Conservation (phyloP, 495 filamentous ascomycete species). For the Penicillium argentinense region DNA sequence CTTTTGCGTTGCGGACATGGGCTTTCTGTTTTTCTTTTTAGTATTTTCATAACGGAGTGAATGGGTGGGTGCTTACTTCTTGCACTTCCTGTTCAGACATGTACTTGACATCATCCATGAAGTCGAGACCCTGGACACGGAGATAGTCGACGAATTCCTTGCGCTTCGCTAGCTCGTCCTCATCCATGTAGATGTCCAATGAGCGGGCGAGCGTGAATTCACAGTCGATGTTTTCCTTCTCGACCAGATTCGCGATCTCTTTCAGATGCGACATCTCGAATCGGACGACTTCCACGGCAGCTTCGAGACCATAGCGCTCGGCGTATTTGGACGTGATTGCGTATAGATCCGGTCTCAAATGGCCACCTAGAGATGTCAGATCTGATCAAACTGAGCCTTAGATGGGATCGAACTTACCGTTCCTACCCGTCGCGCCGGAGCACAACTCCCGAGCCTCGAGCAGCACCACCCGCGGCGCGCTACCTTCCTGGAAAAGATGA, state of each 20-base stretch:
- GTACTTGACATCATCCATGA: slow-evolving; percentile 33
- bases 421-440: slow-evolving; percentile 45
- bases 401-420: slow-evolving; percentile 30
- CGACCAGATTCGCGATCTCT: slow-evolving; percentile 29
- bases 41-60: neutral
- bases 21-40: slow-evolving; percentile 23
- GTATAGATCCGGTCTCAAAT: slow-evolving; percentile 38
- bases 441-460: slow-evolving; percentile 44
- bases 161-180: slow-evolving; percentile 23
- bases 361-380: slow-evolving; percentile 37
- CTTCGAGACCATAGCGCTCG: slow-evolving; percentile 28
- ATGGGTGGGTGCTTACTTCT: slow-evolving; percentile 19
- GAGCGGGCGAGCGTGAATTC: slow-evolving; percentile 40
- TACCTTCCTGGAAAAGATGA: slow-evolving; percentile 48
- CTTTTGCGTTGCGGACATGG: slow-evolving; percentile 33
- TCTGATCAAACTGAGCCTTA: neutral
- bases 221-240: slow-evolving; percentile 40
- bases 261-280: slow-evolving; percentile 35
- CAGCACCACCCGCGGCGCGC: slow-evolving; percentile 25
- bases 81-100: slow-evolving; percentile 23
- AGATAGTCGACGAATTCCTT: slow-evolving; percentile 28
- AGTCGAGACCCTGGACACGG: slow-evolving; percentile 15
- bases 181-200: slow-evolving; percentile 35
- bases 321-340: slow-evolving; percentile 26
- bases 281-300: slow-evolving; percentile 28